Percentiles rank a stretch among this genome's conserved stretches.
Conservation (phyloP, 176 grass and related monocot species). For the Oryza coarctata region DNA sequence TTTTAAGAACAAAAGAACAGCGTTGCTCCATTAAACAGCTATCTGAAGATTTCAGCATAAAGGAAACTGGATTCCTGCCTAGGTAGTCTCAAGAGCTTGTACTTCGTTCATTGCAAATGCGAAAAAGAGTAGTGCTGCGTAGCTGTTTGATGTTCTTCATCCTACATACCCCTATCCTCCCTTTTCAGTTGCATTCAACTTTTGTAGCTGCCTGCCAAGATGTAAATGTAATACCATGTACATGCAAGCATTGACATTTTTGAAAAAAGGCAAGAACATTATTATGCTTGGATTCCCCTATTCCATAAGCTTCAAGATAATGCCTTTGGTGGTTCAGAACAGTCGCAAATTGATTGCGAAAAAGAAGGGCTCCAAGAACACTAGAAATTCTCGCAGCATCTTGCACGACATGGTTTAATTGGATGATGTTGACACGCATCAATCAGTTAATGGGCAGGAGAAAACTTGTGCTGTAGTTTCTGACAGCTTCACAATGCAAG, state of each 20-base stretch:
- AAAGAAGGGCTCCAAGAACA: conserved; percentile 42
- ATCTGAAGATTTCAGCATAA: conserved; percentile 31
- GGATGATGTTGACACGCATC: conserved; percentile 32
- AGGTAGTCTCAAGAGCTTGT: not conserved
- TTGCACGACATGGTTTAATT: conserved; percentile 14
- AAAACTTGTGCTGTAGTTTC: not conserved
- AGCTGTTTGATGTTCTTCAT: conserved; percentile 39
- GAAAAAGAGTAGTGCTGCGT: conserved; percentile 13
- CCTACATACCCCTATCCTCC: not conserved
- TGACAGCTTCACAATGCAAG: not conserved
- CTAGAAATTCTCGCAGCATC: conserved; percentile 21
- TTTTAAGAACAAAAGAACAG: not conserved
- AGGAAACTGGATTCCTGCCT: conserved; percentile 41
- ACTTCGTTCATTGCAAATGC: conserved; percentile 32
- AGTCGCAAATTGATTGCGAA: conserved; percentile 24
- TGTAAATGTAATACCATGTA: not conserved
- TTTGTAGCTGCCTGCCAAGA: not conserved
- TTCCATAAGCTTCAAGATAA: conserved; percentile 32
- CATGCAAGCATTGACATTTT: conserved; percentile 16
- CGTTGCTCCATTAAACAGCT: not conserved
- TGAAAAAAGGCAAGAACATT: not conserved
- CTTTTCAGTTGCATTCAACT: conserved; percentile 1
- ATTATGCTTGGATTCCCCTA: conserved; percentile 25
- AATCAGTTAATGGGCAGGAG: not conserved
- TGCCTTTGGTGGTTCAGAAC: conserved; percentile 20